Evolutionary conservation across 495 filamentous ascomycete genomes (phyloP), one percentile per base, ranked within the genome.

Genomic region (Trichocladium antarcticum): DNA sequence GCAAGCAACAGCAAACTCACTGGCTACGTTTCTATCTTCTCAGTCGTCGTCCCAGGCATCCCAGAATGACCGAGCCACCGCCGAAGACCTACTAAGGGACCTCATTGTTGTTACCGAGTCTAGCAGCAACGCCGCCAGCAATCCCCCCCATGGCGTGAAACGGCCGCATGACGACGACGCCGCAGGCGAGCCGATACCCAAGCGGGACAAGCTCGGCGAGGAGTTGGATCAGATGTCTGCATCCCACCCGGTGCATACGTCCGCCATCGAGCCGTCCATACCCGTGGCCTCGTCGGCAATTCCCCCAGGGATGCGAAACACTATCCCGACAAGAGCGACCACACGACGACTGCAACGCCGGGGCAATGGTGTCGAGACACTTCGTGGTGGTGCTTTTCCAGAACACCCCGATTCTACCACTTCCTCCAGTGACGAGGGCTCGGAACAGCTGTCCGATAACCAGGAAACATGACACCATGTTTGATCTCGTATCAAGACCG

Each of bases 181-280:
- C 2, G 32, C 37, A 0, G 58, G 53, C 40, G 59, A 58, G 29
- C 62, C 53, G 2, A 21, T 38, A 1, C 41, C 60, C n/a, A 65
- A 63, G 39, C 45, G 62, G 37, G 62, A 65, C 32, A 60, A 44
- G 22, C 57, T 61, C 24, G 50, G 39, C 3, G 60, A 63, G 37
- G 62, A 62, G 34, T 42, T 65, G 8, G 55, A 58, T 5, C 36
- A 46, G 9, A 50, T 62, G 47, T 27, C 20, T 14, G 42, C 44
- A 3, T 19, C 32, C 7, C 45, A 40, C 5, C 35, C 11, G 19
- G 16, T 37, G n/a, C 2, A 14, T 2, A 11, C 39, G 16, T 45
- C 21, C 20, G 35, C 17, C 10, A 14, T 37, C 21, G 47, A 17
- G 12, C n/a, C 15, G 5, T 21, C 9, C 2, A 21, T 1, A 12